phyloP scores from a whole-genome alignment of 495 filamentous ascomycete species.

The Hypomontagnella monticulosa region DNA sequence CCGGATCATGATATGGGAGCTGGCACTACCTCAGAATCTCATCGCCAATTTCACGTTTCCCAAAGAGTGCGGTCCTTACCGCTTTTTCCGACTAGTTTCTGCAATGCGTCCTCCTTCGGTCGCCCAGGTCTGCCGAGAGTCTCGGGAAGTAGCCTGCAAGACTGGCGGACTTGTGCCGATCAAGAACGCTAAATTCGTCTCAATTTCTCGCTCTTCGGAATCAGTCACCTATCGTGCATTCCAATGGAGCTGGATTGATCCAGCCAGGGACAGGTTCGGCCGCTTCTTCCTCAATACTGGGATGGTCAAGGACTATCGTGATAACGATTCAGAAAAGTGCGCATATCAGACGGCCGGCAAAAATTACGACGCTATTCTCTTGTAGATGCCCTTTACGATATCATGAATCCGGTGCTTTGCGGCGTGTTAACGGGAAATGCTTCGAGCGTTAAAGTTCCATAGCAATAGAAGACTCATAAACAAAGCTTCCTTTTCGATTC shows the following conservation, averaged over 20 bases:
- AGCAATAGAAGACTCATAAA: no score
- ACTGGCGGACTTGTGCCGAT: conserved; percentile 1
- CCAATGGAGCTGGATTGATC: conserved; percentile 20
- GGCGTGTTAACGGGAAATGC: no score
- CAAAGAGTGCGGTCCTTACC: background rate
- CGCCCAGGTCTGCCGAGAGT: conserved; percentile 25
- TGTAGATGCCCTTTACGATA: no score
- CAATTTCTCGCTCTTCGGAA: background rate
- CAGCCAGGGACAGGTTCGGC: background rate
- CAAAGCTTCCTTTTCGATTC: no score
- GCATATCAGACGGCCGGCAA: no score
- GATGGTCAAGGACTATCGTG: no score
- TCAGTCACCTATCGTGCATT: background rate
- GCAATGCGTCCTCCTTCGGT: conserved; percentile 2
- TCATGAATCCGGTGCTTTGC: no score
- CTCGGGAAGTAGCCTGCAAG: conserved; percentile 12
- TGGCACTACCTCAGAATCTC: conserved; percentile 2
- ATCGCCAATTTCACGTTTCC: background rate
- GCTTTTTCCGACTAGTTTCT: background rate
- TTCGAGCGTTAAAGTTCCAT: no score
- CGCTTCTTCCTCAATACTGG: no score
- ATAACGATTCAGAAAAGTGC: no score
- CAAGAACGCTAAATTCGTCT: background rate
- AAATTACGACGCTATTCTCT: no score
- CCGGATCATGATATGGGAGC: conserved; percentile 22